These are phyloP conservation scores for Durusdinium trenchii DNA, from an alignment of 73 alveolate genomes.

Conservation along the genomic window DNA sequence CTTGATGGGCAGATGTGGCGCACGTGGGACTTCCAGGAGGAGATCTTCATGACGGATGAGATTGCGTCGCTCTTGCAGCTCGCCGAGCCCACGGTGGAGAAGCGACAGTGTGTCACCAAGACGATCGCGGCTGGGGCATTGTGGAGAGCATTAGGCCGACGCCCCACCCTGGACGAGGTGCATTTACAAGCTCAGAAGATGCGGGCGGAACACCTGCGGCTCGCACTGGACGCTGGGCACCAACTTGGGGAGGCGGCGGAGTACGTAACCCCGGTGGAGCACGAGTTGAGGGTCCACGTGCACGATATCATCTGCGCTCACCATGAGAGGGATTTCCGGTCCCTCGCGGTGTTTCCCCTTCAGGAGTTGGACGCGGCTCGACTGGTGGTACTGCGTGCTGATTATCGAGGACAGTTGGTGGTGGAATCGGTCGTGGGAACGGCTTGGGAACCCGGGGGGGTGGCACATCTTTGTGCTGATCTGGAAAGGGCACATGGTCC, in stretches of 20 bases:
- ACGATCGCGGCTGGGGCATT: not conserved
- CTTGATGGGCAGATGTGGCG: not conserved
- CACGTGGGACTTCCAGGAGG: not conserved
- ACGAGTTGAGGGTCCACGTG: constrained; percentile 18
- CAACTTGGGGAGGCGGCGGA: not conserved
- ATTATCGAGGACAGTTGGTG: not conserved
- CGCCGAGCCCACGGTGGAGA: not conserved
- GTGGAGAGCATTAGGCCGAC: too few relatives aligned
- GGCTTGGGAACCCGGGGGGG: not conserved
- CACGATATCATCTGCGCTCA: constrained; percentile 14
- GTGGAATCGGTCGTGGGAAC: constrained; percentile 7
- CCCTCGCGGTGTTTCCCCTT: not conserved
- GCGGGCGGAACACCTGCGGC: not conserved
- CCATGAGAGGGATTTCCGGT: constrained; percentile 39
- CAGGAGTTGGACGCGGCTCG: not conserved
- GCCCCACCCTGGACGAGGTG: not conserved
- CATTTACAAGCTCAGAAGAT: not conserved
- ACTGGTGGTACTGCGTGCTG: not conserved
- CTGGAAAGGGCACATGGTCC: constrained; percentile 40
- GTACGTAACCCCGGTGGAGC: constrained; percentile 14
- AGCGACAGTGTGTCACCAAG: constrained; percentile 38
- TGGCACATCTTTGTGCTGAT: not conserved
- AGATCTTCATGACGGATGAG: not conserved
- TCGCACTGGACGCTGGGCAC: not conserved
- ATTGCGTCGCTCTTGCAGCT: not conserved